A percentile compares a stretch with the other conserved stretches of the same genome.
phyloP scores from a whole-genome alignment of 768 basidiomycete genomes.

The Coprinellus micaceus region DNA sequence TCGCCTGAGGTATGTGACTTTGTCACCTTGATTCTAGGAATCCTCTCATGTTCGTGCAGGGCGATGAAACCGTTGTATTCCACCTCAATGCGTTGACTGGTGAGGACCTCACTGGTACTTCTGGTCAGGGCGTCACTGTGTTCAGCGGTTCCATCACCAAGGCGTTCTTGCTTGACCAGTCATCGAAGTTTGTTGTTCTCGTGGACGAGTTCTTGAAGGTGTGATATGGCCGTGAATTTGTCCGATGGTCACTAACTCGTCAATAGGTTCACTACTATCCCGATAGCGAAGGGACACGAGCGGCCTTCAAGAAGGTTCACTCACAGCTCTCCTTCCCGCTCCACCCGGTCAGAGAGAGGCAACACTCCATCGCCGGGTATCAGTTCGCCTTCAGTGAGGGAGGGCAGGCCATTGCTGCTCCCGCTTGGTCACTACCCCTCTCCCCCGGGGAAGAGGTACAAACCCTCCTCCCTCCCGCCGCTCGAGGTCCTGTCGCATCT shows the following conservation, averaged over 20 bases:
- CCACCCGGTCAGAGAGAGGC: constrained; percentile 37
- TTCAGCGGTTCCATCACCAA: too few relatives aligned
- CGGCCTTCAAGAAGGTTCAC: constrained; percentile 41
- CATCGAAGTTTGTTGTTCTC: constrained; percentile 53
- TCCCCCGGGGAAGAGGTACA: constrained; percentile 55
- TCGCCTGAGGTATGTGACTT: constrained; percentile 54
- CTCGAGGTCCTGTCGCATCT: constrained; percentile 61
- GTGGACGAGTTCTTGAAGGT: constrained; percentile 80
- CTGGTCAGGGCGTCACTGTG: constrained; percentile 52
- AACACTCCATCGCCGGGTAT: constrained; percentile 46
- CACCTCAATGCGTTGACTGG: constrained; percentile 79
- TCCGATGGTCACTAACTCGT: neutral
- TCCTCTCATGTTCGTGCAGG: constrained; percentile 29
- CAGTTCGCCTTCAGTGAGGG: constrained; percentile 39
- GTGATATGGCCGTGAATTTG: constrained; percentile 12
- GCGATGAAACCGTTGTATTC: constrained; percentile 67
- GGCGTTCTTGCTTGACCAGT: constrained; percentile 49
- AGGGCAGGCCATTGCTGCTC: constrained; percentile 46
- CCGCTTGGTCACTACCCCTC: constrained; percentile 65
- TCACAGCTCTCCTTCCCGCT: constrained; percentile 56
- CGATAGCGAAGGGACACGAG: constrained; percentile 42
- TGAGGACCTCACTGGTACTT: constrained; percentile 41
- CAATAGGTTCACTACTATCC: constrained; percentile 65
- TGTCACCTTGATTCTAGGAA: neutral
- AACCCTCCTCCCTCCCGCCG: constrained; percentile 41